These are phyloP conservation scores for Lathyrus aphaca DNA, from an alignment of 306 rosid genomes.

Conservation along the genomic window DNA sequence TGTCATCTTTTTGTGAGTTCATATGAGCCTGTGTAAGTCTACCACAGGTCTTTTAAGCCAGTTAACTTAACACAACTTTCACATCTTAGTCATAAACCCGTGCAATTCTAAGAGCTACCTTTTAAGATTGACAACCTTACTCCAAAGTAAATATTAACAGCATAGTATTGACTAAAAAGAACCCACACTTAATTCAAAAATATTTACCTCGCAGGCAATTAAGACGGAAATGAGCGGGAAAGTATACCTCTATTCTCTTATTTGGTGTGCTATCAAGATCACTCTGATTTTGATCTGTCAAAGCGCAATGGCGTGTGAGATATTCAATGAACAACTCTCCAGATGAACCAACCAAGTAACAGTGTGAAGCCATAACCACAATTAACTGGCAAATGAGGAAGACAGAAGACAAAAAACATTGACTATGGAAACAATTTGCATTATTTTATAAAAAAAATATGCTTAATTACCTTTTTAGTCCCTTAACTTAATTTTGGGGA, in stretches of 20 bases:
- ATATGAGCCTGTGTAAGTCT: neutral
- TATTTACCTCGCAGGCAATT: neutral
- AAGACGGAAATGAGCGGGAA: neutral
- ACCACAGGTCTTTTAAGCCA: neutral
- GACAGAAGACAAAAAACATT: conserved; percentile 21
- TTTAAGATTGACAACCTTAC: neutral
- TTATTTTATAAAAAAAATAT: neutral
- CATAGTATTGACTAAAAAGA: conserved; percentile 18
- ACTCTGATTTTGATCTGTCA: conserved; percentile 55
- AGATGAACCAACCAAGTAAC: conserved; percentile 91
- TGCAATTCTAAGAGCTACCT: neutral
- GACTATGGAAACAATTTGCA: conserved; percentile 8
- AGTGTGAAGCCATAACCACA: conserved; percentile 97
- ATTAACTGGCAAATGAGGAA: conserved; percentile 65
- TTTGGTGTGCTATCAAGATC: conserved; percentile 55
- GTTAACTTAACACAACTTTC: conserved; percentile 2
- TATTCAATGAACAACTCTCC: conserved; percentile 92
- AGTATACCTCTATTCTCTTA: conserved; percentile 79
- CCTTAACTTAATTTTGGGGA: too few relatives aligned
- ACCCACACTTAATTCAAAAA: conserved; percentile 5
- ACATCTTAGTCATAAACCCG: neutral
- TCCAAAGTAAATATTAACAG: conserved; percentile 25
- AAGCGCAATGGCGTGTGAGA: conserved; percentile 84
- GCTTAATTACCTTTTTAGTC: too few relatives aligned
- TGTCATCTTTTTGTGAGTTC: neutral